These are phyloP conservation scores for Solanum lignicaule DNA, from an alignment of 257 asterid genomes.

Conservation along the genomic window DNA sequence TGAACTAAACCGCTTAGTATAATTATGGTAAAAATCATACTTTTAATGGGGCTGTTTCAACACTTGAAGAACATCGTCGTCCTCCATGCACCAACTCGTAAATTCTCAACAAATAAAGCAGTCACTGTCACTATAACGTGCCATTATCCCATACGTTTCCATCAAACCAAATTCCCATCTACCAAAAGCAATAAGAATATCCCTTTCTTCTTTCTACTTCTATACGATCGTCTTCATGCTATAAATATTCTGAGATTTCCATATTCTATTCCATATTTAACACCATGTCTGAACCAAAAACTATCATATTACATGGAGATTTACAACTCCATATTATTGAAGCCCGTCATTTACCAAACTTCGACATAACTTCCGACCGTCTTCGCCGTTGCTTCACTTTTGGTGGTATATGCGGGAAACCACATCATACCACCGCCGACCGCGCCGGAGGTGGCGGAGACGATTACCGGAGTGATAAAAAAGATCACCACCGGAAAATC, in stretches of 20 bases:
- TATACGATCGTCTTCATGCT: not conserved
- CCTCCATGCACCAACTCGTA: not conserved
- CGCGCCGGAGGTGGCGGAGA: conserved; percentile 4
- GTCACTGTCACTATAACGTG: not conserved
- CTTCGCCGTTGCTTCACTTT: conserved; percentile 54
- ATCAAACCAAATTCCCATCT: not conserved
- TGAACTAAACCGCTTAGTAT: no score
- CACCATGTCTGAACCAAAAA: not conserved
- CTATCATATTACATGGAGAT: conserved; percentile 48
- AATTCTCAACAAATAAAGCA: not conserved
- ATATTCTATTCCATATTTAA: not conserved
- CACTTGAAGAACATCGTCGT: not conserved
- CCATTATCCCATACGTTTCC: not conserved
- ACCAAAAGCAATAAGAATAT: not conserved
- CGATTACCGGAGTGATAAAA: conserved; percentile 11
- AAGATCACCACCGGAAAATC: conserved; percentile 46
- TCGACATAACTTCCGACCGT: conserved; percentile 66
- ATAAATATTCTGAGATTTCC: not conserved
- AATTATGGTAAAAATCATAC: no score
- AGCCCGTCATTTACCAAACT: conserved; percentile 79
- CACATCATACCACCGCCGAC: not conserved
- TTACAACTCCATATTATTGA: conserved; percentile 49
- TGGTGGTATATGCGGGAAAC: conserved; percentile 34
- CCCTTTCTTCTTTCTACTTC: not conserved
- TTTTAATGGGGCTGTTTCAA: no score